Percentiles rank a stretch among this genome's conserved stretches.
Evolutionary conservation across 352 stramenopile genomes (phyloP).

Genomic region (Globisporangium viniferum): DNA sequence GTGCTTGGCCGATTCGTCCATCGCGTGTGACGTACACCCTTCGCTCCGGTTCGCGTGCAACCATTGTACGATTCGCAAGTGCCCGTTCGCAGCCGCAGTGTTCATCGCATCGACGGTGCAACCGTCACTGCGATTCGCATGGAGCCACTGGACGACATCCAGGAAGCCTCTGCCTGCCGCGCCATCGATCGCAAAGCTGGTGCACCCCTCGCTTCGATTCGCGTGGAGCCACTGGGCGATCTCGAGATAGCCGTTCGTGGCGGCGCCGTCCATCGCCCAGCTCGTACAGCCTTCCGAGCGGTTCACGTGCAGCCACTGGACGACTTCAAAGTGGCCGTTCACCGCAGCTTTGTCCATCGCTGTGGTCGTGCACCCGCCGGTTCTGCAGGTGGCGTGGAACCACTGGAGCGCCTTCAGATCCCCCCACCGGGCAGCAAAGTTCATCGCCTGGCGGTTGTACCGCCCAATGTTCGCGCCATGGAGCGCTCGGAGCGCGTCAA

Average conservation of each 20-base stretch:
- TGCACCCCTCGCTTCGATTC: conserved; percentile 1
- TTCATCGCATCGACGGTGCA: conserved; percentile 7
- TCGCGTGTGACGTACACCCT: not conserved
- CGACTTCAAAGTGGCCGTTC: not conserved
- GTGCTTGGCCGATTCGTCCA: conserved; percentile 4
- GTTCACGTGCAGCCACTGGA: conserved; percentile 37
- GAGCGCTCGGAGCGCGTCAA: not conserved
- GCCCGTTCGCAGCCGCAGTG: not conserved
- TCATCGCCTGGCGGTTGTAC: not conserved
- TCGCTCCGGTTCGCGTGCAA: not conserved
- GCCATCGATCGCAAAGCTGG: conserved; percentile 1
- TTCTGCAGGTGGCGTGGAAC: not conserved
- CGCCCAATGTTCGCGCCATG: not conserved
- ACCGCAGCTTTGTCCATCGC: conserved; percentile 2
- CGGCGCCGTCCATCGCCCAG: not conserved
- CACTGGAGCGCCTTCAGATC: not conserved
- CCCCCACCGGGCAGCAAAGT: not conserved
- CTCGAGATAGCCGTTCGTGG: conserved; percentile 1
- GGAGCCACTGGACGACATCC: not conserved
- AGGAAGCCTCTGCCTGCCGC: not conserved
- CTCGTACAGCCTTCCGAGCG: conserved; percentile 19
- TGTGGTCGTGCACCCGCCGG: not conserved
- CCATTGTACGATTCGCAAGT: not conserved
- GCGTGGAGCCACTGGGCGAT: not conserved
- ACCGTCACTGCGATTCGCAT: not conserved